Percentiles rank a stretch among this genome's conserved stretches.
Conservation (phyloP, 805 yeast species). For the Ogataea chonburiensis region DNA sequence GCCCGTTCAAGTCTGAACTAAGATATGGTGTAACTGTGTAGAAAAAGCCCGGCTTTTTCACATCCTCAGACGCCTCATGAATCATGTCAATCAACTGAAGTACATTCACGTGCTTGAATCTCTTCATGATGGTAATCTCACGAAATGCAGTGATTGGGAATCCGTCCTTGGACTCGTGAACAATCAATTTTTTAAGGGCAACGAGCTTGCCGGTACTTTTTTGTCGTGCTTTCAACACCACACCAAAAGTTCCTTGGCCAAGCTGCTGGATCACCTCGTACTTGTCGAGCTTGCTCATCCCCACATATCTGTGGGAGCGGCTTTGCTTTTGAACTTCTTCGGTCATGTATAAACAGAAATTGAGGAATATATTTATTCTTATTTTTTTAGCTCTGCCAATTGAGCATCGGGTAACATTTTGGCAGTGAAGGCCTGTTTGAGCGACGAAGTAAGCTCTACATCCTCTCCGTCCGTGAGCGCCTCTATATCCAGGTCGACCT, state of each 20-base stretch:
- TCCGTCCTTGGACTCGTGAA: conserved; percentile 73
- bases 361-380: conserved; percentile 1
- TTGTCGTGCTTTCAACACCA: conserved; percentile 76
- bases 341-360: conserved; percentile 4
- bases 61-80: conserved; percentile 42
- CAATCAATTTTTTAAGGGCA: conserved; percentile 84
- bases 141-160: conserved; percentile 95
- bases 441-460: neutral
- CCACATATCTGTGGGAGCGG: conserved; percentile 19
- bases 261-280: conserved; percentile 43
- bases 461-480: conserved; percentile 1
- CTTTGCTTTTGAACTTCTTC: conserved; percentile 5
- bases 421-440: conserved; percentile 3
- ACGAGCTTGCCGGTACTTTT: conserved; percentile 58
- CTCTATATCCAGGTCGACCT: conserved; percentile 1
- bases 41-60: conserved; percentile 41
- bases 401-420: conserved; percentile 4
- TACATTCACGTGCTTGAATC: conserved; percentile 65
- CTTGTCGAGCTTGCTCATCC: conserved; percentile 33
- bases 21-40: conserved; percentile 92
- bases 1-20: conserved; percentile 88
- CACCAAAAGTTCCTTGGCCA: conserved; percentile 88
- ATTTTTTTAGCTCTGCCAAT: conserved; percentile 10
- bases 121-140: conserved; percentile 80
- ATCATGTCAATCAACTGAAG: conserved; percentile 80